Percentiles rank a stretch among this genome's conserved stretches.
Evolutionary conservation across 176 grass and related monocot genomes (phyloP).

Genomic region (Oryza meridionalis): DNA sequence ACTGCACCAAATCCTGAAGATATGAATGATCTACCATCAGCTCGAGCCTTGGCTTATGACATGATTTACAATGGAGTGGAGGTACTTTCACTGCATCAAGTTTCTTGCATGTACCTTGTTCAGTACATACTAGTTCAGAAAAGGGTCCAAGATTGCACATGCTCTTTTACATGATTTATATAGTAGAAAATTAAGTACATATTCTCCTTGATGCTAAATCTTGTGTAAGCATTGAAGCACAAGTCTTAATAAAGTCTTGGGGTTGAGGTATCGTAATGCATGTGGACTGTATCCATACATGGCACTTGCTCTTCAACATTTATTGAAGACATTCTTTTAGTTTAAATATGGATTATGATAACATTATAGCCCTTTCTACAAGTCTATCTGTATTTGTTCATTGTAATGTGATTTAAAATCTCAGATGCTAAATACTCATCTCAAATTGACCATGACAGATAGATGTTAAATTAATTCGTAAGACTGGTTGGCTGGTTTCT

Average conservation of each 20-base stretch:
- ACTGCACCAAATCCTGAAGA: conserved; percentile 96
- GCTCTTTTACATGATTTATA: background rate
- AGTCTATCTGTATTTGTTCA: background rate
- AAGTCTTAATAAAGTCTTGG: background rate
- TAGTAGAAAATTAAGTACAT: background rate
- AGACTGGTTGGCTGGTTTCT: background rate
- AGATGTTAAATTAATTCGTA: background rate
- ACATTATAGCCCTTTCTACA: background rate
- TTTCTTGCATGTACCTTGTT: background rate
- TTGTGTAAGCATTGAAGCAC: background rate
- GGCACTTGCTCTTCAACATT: background rate
- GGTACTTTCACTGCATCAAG: conserved; percentile 42
- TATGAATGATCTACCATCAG: conserved; percentile 77
- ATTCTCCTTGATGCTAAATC: background rate
- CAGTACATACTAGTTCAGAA: background rate
- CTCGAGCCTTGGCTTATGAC: conserved; percentile 95
- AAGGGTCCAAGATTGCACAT: background rate
- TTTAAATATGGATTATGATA: background rate
- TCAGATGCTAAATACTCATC: background rate
- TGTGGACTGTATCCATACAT: background rate
- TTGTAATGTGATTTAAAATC: background rate
- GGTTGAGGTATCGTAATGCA: background rate
- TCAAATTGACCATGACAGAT: background rate
- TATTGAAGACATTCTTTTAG: background rate
- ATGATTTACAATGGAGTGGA: conserved; percentile 97